phyloP scores from a whole-genome alignment of 441 rosid species.

The Corymbia calophylla region DNA sequence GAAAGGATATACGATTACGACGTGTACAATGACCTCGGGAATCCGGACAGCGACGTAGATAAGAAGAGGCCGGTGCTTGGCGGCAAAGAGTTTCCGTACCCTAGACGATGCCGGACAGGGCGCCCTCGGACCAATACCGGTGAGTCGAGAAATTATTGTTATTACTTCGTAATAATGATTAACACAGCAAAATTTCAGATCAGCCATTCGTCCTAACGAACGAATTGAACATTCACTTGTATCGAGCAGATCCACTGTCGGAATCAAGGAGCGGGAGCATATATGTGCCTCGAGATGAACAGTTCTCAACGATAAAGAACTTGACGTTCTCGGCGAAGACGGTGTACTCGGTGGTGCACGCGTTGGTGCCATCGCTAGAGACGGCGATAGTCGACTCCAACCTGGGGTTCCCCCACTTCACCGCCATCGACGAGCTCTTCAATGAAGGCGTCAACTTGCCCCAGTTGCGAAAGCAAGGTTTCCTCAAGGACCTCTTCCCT shows the following conservation, averaged over 20 bases:
- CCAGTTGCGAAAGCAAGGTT: slow-evolving; percentile 14
- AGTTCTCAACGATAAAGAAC: slow-evolving; percentile 42
- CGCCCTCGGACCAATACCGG: slow-evolving; percentile 27
- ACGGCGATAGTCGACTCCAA: slow-evolving; percentile 19
- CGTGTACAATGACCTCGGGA: slow-evolving; percentile 61
- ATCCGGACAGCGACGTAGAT: slow-evolving; percentile 26
- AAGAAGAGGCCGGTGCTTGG: slow-evolving; percentile 51
- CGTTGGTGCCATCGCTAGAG: slow-evolving; percentile 40
- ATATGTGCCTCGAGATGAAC: slow-evolving; percentile 73
- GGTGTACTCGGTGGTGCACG: slow-evolving; percentile 38
- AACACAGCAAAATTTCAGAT: neutral
- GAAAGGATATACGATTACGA: slow-evolving; percentile 73
- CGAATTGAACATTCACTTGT: neutral
- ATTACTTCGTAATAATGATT: neutral
- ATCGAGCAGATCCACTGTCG: slow-evolving; percentile 30
- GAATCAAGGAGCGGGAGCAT: slow-evolving; percentile 29
- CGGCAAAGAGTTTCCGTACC: slow-evolving; percentile 45
- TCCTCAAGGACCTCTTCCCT: slow-evolving; percentile 33
- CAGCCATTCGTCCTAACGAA: neutral
- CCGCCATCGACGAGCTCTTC: slow-evolving; percentile 47
- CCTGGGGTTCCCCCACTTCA: slow-evolving; percentile 43
- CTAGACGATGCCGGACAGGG: slow-evolving; percentile 71
- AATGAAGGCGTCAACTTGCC: slow-evolving; percentile 49
- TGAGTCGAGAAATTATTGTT: slow-evolving; percentile 10
- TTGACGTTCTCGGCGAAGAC: slow-evolving; percentile 42